Conservation (phyloP, 2,329 filamentous ascomycete genomes). For the Alternaria burnsii region DNA sequence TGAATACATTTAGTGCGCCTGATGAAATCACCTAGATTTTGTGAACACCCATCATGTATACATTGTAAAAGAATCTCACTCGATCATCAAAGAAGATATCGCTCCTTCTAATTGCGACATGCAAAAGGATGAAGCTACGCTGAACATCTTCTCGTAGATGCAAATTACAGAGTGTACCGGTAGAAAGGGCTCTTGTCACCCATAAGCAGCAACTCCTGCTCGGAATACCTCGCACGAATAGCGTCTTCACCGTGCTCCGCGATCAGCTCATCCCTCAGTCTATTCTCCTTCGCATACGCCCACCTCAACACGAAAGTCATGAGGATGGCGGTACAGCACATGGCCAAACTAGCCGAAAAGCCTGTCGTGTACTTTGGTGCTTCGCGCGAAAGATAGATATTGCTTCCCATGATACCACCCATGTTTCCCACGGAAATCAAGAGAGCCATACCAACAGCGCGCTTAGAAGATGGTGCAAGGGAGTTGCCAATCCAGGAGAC, state of each 20-base stretch:
- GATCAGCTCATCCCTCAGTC: slow-evolving; percentile 36
- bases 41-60: background rate
- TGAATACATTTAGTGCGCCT: background rate
- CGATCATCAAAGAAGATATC: background rate
- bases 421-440: slow-evolving; percentile 59
- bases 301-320: slow-evolving; percentile 53
- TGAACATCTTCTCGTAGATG: background rate
- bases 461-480: slow-evolving; percentile 46
- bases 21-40: background rate
- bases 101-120: background rate
- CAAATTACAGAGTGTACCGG: slow-evolving; percentile 45
- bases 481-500: slow-evolving; percentile 50
- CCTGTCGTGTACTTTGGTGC: slow-evolving; percentile 61
- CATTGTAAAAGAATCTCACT: background rate
- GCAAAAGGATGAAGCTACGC: no score
- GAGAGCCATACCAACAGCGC: slow-evolving; percentile 61
- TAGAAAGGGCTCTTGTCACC: slow-evolving; percentile 56
- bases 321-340: slow-evolving; percentile 57
- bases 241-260: slow-evolving; percentile 43
- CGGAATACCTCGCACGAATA: slow-evolving; percentile 49
- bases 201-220: slow-evolving; percentile 52
- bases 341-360: slow-evolving; percentile 59
- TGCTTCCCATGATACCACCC: slow-evolving; percentile 53
- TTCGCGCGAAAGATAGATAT: slow-evolving; percentile 61
- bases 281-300: slow-evolving; percentile 53